Conservation (phyloP, 495 filamentous ascomycete genomes). For the Rhizodiscina lignyota region DNA sequence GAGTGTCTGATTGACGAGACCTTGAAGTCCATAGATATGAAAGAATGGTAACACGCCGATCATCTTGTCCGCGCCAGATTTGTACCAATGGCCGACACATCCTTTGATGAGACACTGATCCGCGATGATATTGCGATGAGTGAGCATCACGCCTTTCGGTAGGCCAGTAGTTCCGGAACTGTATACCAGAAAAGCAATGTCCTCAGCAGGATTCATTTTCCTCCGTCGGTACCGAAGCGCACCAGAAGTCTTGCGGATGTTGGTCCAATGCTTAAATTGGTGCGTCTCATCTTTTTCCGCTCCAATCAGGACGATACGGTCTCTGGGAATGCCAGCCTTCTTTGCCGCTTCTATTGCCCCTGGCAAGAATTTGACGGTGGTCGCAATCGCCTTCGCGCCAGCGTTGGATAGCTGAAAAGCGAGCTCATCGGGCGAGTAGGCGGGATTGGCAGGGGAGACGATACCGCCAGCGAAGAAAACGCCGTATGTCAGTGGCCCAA, state of each 20-base stretch:
- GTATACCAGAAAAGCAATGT: constrained; percentile 2
- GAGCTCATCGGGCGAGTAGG: constrained; percentile 1
- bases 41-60: neutral
- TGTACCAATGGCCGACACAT: too few species aligned
- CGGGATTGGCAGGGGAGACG: constrained; percentile 1
- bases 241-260: neutral
- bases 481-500: neutral
- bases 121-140: neutral
- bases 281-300: neutral
- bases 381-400: neutral
- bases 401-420: neutral
- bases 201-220: neutral
- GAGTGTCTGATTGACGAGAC: neutral
- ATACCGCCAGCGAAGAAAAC: neutral
- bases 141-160: constrained; percentile 3
- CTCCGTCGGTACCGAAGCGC: neutral
- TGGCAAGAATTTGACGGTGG: neutral
- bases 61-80: neutral
- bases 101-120: neutral
- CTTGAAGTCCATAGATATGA: neutral
- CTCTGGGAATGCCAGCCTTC: neutral
- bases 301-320: neutral
- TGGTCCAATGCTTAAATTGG: neutral
- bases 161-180: neutral
- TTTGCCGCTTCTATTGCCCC: neutral